Base-by-base conservation (phyloP, 2,329 filamentous ascomycete species). In the Fusarium nygamai region DNA sequence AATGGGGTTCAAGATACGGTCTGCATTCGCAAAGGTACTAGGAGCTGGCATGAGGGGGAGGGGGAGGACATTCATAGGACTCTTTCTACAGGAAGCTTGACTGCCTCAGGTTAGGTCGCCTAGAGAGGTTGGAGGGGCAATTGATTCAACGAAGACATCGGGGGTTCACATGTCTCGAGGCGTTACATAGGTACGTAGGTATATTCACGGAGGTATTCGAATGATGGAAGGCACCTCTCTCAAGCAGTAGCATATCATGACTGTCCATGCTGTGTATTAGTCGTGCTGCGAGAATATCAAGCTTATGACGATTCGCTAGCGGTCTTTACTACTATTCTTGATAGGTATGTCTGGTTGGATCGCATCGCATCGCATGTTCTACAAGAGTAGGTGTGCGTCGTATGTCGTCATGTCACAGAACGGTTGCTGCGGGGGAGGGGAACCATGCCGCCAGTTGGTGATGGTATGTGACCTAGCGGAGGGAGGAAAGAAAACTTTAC, bases 351-450 rank as follows among this genome's bases (percentile, higher is more conserved):
- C 11, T 33, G 16, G 31, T 36, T 36, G 56, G 11, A 50, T 65
- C 53, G 56, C 36, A 68, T 62, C 38, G 41, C 53, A 33, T 62
- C 38, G 41, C 53, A 33, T 46, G 36, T 54, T 62, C 41, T 50
- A 56, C 41, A 63, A 59, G 43, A 47, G 56, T 48, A 59, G 36
- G 64, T 65, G 69, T 77, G 67, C 46, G 53, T 71, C 66, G 73
- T 71, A 77, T 77, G 76, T 78, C 76, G 76, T 78, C 76, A 77
- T 76, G 65, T 50, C 41, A 75, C 73, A 73, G 71, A 68, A 36
- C 47, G 59, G 61, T 69, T 74, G 75, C 59, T 66, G 60, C 47
- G 71, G 63, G 72, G 61, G 70, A 67, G 63, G 64, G 65, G 51
- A 70, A 76, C 67, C 67, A 73, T 73, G 69, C 64, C 60, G 57